These are phyloP conservation scores for Ceratocystis ficicola DNA, from an alignment of 2,329 filamentous ascomycete genomes.

Conservation along the genomic window DNA sequence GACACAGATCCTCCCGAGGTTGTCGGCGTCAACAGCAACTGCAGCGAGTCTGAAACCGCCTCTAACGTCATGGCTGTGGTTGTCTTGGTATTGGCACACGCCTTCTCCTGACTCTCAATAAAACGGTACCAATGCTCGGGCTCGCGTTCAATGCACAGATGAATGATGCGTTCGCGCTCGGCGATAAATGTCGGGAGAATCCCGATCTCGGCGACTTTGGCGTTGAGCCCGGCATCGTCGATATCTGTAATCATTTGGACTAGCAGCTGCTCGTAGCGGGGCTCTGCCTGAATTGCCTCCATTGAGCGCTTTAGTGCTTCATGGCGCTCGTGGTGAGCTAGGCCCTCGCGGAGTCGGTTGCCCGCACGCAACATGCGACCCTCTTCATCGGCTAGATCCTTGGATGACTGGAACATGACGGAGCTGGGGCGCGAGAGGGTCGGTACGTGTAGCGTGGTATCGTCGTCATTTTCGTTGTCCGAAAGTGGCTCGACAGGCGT, in stretches of 20 bases:
- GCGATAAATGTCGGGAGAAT: conserved; percentile 50
- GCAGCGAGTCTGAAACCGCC: conserved; percentile 8
- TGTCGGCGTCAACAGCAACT: conserved; percentile 13
- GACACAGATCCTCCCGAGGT: conserved; percentile 22
- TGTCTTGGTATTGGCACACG: conserved; percentile 39
- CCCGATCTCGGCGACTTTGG: conserved; percentile 45
- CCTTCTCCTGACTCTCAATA: conserved; percentile 49
- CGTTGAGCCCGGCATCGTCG: conserved; percentile 45
- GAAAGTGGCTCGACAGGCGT: conserved; percentile 30
- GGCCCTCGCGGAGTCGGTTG: conserved; percentile 43
- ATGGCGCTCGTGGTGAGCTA: conserved; percentile 42
- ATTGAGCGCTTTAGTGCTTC: conserved; percentile 37
- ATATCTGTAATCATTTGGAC: conserved; percentile 52
- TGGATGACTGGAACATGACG: conserved; percentile 38
- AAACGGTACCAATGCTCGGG: conserved; percentile 54
- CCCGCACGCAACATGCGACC: conserved; percentile 44
- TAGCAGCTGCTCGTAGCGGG: conserved; percentile 42
- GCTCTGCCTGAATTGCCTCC: conserved; percentile 40
- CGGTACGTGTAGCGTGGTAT: conserved; percentile 34
- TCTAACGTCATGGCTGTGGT: background rate
- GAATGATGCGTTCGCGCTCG: conserved; percentile 39
- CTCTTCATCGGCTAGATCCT: conserved; percentile 45
- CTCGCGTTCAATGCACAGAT: conserved; percentile 46
- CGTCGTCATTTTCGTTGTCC: conserved; percentile 37
- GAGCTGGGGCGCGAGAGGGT: conserved; percentile 42